Base-by-base conservation (phyloP, 805 yeast species). In the Candida mattraensis region DNA sequence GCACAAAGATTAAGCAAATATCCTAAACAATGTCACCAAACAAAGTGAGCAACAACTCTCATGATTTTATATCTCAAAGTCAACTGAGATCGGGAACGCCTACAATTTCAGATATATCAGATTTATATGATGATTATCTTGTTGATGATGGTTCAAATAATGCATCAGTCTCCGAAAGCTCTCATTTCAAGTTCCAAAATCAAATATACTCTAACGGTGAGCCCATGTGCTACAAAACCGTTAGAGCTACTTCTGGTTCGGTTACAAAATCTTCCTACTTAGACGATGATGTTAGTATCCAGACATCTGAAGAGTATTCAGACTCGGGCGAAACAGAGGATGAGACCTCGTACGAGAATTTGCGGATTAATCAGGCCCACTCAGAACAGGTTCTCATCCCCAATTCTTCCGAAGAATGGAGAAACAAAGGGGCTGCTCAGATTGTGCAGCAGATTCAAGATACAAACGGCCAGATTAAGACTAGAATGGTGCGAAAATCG, bases 381-480 rank as follows among this genome's bases (percentile, higher is more conserved):
- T 12, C 28, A 16, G 45, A 35, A 14, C 34, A 30, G n/a, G 25
- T 24, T 7, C 9, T 39, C 11, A 33, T 43, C 9, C 37, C 47
- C 11, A 33, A 32, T 10, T 43, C 61, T 4, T 46, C 57, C 2
- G 70, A 68, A 17, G 74, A 70, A 35, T 76, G 81, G 80, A 72
- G 70, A 11, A 74, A 70, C 19, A 62, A 63, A 39, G 85, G 85
- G 1, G 83, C 84, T 2, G 84, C 85, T 0, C 68, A 69, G 21
- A 56, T 74, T 3, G 65, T 77, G 10, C 70, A 68, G 41, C 66
- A 67, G 15, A 64, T 64, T 3, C 51, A 55, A 10, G 74, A 72
- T 37, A 48, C 58, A 3, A 58, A 67, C 10, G 87, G 86, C 8
- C 63, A 76, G 54, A 60, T 65, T 5, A 61, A 59, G 51, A 82